Evolutionary conservation across 352 stramenopile genomes (phyloP), one percentile per base, ranked within the genome.

Genomic region (Pythium rhizo-oryzae): DNA sequence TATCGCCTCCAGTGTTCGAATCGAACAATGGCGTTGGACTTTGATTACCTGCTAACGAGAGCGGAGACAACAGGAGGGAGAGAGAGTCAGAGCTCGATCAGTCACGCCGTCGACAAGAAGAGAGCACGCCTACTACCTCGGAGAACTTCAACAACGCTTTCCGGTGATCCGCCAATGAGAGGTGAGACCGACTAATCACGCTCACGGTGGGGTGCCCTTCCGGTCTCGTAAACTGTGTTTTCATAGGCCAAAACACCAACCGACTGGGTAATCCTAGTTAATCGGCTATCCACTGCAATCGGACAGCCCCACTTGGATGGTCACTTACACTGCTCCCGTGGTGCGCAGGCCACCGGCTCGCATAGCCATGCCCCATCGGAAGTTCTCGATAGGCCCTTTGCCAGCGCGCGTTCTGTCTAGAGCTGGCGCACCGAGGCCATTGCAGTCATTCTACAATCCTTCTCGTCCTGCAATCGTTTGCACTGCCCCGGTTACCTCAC

Each of bases 151-250:
- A 43, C 37, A 3, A 43, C 37, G 37, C 37, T 33, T 43, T 43
- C 37, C 37, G 37, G 37, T 43, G 37, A 43, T 43, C 37, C 37
- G 13, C 37, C 37, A 35, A 58, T 58, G 28, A 58, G 51, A 43
- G 37, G 15, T 18, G 15, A 12, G 37, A 43, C 18, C 23, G 9
- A 44, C 9, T 25, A 19, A 13, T 25, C 51, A 30, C 25, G 18
- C 23, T 58, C 25, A 44, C 23, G 8, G 23, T 13, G 5, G 15
- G 37, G 11, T 1, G 4, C 3, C 4, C 13, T 43, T 43, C 37
- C 37, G 15, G 37, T 12, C 37, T 43, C 37, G 37, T 43, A 43
- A 43, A 43, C 37, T 18, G 8, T 11, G 37, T 43, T 43, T 43
- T 43, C 37, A 43, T 43, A 43, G 37, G 37, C 37, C 37, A 43